A percentile compares a stretch with the other conserved stretches of the same genome.
These are phyloP conservation scores for Suillus spraguei DNA, from an alignment of 768 basidiomycete genomes.

Conservation along the genomic window DNA sequence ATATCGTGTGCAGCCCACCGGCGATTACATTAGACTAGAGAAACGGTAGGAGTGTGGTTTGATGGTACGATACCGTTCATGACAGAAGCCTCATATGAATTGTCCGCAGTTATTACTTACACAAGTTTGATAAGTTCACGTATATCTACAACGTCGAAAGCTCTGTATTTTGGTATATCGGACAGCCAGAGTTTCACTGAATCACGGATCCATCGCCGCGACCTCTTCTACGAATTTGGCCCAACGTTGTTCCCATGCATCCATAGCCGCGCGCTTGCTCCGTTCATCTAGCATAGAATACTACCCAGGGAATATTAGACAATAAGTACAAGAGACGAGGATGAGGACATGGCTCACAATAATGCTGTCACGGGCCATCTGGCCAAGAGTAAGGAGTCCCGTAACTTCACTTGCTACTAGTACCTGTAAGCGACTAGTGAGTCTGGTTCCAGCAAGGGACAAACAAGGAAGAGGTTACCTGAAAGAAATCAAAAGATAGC, in stretches of 20 bases:
- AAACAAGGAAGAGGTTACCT: conserved; percentile 40
- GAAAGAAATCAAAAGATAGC: conserved; percentile 74
- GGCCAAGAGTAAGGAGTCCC: conserved; percentile 59
- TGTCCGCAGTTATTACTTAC: not conserved
- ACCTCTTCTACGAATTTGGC: conserved; percentile 42
- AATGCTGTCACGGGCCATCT: conserved; percentile 64
- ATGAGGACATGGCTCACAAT: conserved; percentile 37
- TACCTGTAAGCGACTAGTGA: conserved; percentile 39
- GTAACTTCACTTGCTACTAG: conserved; percentile 66
- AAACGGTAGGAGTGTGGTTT: not conserved
- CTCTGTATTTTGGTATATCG: not conserved
- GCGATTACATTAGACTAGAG: not conserved
- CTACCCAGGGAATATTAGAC: conserved; percentile 31
- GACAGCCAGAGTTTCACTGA: conserved; percentile 10
- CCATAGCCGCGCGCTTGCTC: conserved; percentile 46
- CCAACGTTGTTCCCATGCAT: conserved; percentile 51
- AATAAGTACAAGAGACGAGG: not conserved
- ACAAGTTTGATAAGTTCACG: not conserved
- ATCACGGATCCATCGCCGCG: conserved; percentile 23
- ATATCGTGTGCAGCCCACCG: not conserved
- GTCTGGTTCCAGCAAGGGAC: not conserved
- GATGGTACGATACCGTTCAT: not conserved
- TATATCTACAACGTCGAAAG: not conserved
- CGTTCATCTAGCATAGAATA: conserved; percentile 49
- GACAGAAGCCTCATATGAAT: not conserved